Conservation (phyloP, 345 rosid species). For the Linum lewisii region DNA sequence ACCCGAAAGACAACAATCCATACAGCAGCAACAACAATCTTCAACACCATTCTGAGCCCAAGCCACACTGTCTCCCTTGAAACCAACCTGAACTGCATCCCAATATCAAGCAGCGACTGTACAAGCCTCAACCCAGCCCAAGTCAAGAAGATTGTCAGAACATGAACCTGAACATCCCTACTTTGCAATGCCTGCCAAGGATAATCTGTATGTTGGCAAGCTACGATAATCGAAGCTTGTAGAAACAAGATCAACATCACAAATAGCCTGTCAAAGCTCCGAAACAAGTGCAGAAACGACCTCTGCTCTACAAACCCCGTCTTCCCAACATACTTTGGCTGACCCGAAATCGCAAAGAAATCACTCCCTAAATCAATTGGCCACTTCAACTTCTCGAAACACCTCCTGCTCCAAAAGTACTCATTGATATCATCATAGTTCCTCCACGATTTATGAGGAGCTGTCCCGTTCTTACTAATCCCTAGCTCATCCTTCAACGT, state of each 20-base stretch:
- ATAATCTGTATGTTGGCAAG: conserved; percentile 37
- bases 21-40: conserved; percentile 45
- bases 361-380: conserved; percentile 43
- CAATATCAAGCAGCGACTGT: conserved; percentile 73
- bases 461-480: conserved; percentile 57
- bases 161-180: conserved; percentile 46
- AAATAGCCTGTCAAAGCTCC: conserved; percentile 84
- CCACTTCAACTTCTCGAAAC: conserved; percentile 66
- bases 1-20: conserved; percentile 75
- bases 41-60: conserved; percentile 68
- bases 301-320: conserved; percentile 91
- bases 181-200: conserved; percentile 52
- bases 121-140: conserved; percentile 67
- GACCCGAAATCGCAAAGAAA: conserved; percentile 31
- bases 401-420: conserved; percentile 83
- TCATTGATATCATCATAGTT: conserved; percentile 87
- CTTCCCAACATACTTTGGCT: conserved; percentile 51
- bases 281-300: conserved; percentile 65
- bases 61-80: conserved; percentile 50
- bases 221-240: conserved; percentile 68
- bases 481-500: conserved; percentile 50
- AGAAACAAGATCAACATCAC: conserved; percentile 58
- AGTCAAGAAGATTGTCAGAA: conserved; percentile 73
- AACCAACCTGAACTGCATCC: conserved; percentile 82
- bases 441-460: conserved; percentile 81